Base-by-base conservation (phyloP, 352 stramenopile genomes). In the Poterioochromonas sp. region DNA sequence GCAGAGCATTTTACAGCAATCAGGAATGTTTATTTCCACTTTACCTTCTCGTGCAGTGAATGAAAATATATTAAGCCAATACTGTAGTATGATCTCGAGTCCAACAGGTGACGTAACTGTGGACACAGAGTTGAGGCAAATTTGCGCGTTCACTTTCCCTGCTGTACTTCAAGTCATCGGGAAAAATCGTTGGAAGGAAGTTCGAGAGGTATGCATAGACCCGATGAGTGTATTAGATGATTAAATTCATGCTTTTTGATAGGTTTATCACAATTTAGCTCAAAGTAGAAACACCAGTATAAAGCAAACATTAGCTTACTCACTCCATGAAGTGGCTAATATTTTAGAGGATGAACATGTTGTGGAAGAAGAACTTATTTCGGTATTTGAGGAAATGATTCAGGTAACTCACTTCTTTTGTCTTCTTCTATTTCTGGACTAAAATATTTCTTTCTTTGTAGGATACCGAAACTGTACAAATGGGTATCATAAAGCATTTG, bases 131-230 rank as follows among this genome's bases (percentile, higher is more conserved):
- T 90, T 97, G 63, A 90, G 90, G 43, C 92, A 93, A 69, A 91
- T 94, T 79, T 96, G 91, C 81, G 91, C 92, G 0, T 97, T 91
- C 81, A 93, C 87, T 71, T 95, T 96, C 29, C 91, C 91, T 22
- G 92, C 89, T 15, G 85, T 97, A 11, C 87, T 91, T 54, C 87
- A 88, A 79, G 92, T 92, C 43, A 68, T 94, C 20, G 90, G 90
- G 0, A 60, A 76, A 0, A 76, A 73, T 22, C 81, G 91, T 35
- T 96, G 91, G 91, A 68, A 77, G 11, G 86, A 89, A 77, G 82
- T 97, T 29, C 85, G 88, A 0, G 81, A 88, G 5, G 65, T 76
- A 76, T 34, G 41, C 35, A 71, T 49, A 34, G 8, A 58, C 47
- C 26, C 47, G 15, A 58, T 58, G 15, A 26, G 15, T 58, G 15